These are phyloP conservation scores for Claviceps capensis DNA, from an alignment of 2,329 filamentous ascomycete genomes.

Conservation along the genomic window DNA sequence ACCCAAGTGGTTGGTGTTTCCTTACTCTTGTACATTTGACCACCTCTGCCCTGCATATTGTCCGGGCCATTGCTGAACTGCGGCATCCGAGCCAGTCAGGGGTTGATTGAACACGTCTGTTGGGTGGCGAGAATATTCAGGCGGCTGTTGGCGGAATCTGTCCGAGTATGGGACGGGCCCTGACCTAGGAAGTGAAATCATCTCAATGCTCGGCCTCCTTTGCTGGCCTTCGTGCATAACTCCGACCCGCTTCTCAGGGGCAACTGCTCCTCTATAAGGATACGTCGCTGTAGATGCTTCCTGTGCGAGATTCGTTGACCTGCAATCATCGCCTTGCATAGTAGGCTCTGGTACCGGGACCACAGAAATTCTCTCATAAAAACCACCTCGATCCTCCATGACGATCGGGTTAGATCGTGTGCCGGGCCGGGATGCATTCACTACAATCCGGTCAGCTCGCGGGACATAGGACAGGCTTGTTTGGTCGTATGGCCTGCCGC, in stretches of 20 bases:
- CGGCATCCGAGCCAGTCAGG: not conserved
- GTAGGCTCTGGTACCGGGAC: not conserved
- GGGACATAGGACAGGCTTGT: slow-evolving; percentile 8
- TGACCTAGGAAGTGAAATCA: slow-evolving; percentile 8
- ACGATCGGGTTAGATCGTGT: slow-evolving; percentile 19
- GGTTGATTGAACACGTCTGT: not conserved
- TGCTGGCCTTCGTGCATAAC: slow-evolving; percentile 10
- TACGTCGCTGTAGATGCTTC: slow-evolving; percentile 8
- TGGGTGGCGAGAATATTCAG: not conserved
- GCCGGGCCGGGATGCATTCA: slow-evolving; percentile 18
- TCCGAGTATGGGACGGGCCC: slow-evolving; percentile 1
- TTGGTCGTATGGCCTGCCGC: slow-evolving; percentile 8
- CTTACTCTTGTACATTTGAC: slow-evolving; percentile 3
- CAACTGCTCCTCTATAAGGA: slow-evolving; percentile 7
- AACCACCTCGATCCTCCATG: slow-evolving; percentile 27
- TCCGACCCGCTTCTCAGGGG: slow-evolving; percentile 12
- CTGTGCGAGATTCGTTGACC: not conserved
- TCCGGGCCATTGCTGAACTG: not conserved
- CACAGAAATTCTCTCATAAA: slow-evolving; percentile 19
- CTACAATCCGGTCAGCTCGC: slow-evolving; percentile 15
- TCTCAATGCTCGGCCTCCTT: slow-evolving; percentile 9
- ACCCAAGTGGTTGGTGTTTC: not conserved
- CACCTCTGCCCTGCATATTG: not conserved
- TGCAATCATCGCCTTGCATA: not conserved
- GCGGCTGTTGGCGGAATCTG: not conserved